Evolutionary conservation across 495 filamentous ascomycete species (phyloP), one percentile per base, ranked within the genome.

Genomic region (Aspergillus carlsbadensis): DNA sequence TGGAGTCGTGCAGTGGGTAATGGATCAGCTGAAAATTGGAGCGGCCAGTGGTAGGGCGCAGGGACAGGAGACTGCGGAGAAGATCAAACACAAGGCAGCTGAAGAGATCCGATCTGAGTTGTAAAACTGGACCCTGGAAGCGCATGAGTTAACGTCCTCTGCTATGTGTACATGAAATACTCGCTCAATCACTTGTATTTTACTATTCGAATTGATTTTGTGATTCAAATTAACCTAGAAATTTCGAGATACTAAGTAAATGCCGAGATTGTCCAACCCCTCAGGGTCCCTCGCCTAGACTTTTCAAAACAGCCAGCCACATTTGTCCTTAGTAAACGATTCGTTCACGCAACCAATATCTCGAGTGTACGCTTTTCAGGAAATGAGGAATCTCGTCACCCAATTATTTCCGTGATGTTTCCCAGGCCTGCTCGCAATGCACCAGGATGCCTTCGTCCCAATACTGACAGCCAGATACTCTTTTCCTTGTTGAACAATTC

Each of bases 21-120:
- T 80, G 54, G 73, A 80, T 6, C 82, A 82, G 65, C 66, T 92
- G 34, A 80, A 78, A 64, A 69, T 83, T 13, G 85, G 88, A 2
- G 78, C 86, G 22, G 81, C 85, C 18, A 82, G 74, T 41, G 87
- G 87, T n/a, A 79, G 80, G 37, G 80, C 85, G 54, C 69, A 81
- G 52, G 77, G 78, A 29, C 70, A 78, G 60, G 76, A 80, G 41
- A 78, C 72, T n/a, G 79, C 78, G 15, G 78, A 77, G 48, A 73
- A 75, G 49, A 65, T 61, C 21, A 69, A 68, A 50, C 60, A 70
- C 39, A 75, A 74, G 65, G 65, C 66, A 8, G 57, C 66, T 0
- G 51, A 69, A 47, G 62, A 65, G 33, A 22, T 72, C 13, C 69
- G 70, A 17, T 53, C 53, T 17, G 74, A 78, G 56, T 60, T 78